Conservation (phyloP, 2,329 filamentous ascomycete species). For the Coniochaeta ligniaria region DNA sequence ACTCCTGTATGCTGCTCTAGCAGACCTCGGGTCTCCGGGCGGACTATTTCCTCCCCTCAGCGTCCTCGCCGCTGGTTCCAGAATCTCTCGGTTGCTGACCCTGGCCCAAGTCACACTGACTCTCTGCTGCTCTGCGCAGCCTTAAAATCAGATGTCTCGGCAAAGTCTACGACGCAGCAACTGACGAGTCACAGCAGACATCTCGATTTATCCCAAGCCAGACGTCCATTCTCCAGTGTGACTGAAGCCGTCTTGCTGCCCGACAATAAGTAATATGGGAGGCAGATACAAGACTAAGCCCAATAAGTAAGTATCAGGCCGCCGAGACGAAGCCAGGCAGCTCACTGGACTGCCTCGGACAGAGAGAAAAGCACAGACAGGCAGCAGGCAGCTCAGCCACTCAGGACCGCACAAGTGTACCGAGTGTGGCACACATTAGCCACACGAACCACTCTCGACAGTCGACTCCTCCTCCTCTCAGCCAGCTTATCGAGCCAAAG, state of each 20-base stretch:
- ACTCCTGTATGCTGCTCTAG: not conserved
- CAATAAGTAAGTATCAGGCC: not conserved
- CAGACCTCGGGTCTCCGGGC: not conserved
- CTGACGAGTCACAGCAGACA: not conserved
- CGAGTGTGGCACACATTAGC: not conserved
- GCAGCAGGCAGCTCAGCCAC: not conserved
- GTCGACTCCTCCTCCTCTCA: too few relatives aligned
- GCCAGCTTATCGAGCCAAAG: not conserved
- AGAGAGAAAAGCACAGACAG: not conserved
- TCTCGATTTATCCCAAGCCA: not conserved
- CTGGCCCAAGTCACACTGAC: not conserved
- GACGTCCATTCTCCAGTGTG: not conserved
- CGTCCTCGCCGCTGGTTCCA: not conserved
- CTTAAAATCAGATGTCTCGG: too few relatives aligned
- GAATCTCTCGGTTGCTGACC: not conserved
- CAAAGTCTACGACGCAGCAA: too few relatives aligned
- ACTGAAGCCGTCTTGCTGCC: not conserved
- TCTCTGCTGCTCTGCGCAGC: not conserved
- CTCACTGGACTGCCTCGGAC: not conserved
- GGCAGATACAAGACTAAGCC: not conserved
- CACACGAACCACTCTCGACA: not conserved
- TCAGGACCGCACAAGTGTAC: not conserved
- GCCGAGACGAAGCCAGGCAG: not conserved
- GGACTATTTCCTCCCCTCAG: not conserved
- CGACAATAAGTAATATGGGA: not conserved